These are phyloP conservation scores for Aureobasidium melanogenum DNA, from an alignment of 2,329 filamentous ascomycete genomes.

Conservation along the genomic window DNA sequence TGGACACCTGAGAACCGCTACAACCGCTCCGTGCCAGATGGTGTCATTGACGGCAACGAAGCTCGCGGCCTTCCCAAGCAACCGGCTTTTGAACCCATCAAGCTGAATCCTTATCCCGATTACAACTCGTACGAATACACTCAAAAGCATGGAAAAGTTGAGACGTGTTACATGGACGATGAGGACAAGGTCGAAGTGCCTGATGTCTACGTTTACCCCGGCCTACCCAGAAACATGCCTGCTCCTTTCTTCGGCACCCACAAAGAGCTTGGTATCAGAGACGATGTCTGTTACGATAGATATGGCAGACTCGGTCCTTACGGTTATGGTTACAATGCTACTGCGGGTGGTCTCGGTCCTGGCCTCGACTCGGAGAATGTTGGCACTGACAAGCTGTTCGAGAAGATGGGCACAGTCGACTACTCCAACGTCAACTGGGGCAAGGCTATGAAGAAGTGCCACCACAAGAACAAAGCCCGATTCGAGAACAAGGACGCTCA, in stretches of 20 bases:
- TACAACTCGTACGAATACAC: slow-evolving; percentile 35
- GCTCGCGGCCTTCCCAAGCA: slow-evolving; percentile 15
- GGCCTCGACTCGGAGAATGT: slow-evolving; percentile 34
- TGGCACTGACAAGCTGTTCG: slow-evolving; percentile 43
- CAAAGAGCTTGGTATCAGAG: slow-evolving; percentile 37
- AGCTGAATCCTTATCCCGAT: slow-evolving; percentile 39
- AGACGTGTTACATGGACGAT: slow-evolving; percentile 56
- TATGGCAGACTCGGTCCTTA: slow-evolving; percentile 43
- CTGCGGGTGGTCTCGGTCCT: slow-evolving; percentile 41
- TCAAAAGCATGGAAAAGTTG: slow-evolving; percentile 43
- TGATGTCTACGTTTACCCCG: slow-evolving; percentile 56
- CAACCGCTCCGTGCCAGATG: slow-evolving; percentile 30
- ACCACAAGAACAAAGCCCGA: slow-evolving; percentile 40
- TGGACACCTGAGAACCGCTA: slow-evolving; percentile 39
- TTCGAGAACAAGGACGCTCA: slow-evolving; percentile 29
- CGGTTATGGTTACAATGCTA: slow-evolving; percentile 40
- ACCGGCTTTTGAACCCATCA: slow-evolving; percentile 28
- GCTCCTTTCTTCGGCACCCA: slow-evolving; percentile 41
- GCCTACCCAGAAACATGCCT: slow-evolving; percentile 40
- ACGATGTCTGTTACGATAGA: slow-evolving; percentile 43
- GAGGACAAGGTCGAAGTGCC: slow-evolving; percentile 49
- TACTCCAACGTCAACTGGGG: slow-evolving; percentile 42
- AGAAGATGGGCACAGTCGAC: slow-evolving; percentile 38
- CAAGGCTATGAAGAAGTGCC: slow-evolving; percentile 38
- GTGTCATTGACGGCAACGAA: slow-evolving; percentile 18